These are phyloP conservation scores for Dalbergia cultrata DNA, from an alignment of 306 rosid genomes.

Conservation along the genomic window DNA sequence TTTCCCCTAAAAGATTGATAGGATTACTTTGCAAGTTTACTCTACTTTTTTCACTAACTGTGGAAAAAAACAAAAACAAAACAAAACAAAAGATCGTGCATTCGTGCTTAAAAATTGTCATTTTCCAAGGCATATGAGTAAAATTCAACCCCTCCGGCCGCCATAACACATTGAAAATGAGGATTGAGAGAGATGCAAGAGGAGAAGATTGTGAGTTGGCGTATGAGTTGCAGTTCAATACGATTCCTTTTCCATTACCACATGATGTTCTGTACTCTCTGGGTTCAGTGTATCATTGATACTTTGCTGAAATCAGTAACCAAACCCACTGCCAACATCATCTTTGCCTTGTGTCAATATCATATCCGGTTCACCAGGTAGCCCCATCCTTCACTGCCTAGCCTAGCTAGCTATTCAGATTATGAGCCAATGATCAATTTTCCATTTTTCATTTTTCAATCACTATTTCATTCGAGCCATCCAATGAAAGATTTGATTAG, in stretches of 20 bases:
- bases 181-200: too few relatives aligned
- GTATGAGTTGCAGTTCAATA: not conserved
- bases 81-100: too few relatives aligned
- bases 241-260: constrained; percentile 20
- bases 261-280: constrained; percentile 1
- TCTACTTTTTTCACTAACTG: too few relatives aligned
- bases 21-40: too few relatives aligned
- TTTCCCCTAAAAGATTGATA: too few relatives aligned
- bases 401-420: not conserved
- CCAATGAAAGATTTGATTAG: constrained; percentile 23
- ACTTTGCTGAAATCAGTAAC: constrained; percentile 32
- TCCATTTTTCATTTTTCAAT: too few relatives aligned
- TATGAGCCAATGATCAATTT: not conserved
- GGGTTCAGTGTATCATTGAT: not conserved
- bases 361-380: constrained; percentile 36
- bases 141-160: not conserved
- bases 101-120: not conserved
- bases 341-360: constrained; percentile 51
- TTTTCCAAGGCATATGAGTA: not conserved
- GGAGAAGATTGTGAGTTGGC: not conserved
- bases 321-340: constrained; percentile 22
- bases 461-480: not conserved
- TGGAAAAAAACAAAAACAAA: too few relatives aligned
- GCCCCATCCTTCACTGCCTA: not conserved
- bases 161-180: not conserved